Conservation (phyloP, 495 filamentous ascomycete genomes). For the Annulohypoxylon nitens region DNA sequence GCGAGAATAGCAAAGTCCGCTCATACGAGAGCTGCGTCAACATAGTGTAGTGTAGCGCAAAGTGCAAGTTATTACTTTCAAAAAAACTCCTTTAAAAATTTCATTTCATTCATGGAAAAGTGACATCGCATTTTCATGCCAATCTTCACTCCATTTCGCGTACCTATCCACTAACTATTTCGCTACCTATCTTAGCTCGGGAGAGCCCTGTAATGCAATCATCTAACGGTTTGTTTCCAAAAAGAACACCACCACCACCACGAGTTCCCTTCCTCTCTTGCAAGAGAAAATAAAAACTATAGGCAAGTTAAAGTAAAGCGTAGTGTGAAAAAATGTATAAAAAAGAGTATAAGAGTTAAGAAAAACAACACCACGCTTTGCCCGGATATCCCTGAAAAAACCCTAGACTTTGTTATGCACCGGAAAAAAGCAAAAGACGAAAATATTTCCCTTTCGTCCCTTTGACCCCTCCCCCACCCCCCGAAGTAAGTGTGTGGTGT, state of each 20-base stretch:
- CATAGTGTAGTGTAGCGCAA: neutral
- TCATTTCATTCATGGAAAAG: neutral
- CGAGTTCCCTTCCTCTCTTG: neutral
- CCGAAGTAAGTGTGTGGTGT: conserved; percentile 1
- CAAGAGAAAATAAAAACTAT: neutral
- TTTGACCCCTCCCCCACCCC: conserved; percentile 35
- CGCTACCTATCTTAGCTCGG: conserved; percentile 20
- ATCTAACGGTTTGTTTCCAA: conserved; percentile 25
- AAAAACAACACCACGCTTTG: conserved; percentile 41
- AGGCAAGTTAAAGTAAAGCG: neutral
- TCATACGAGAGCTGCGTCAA: conserved; percentile 1
- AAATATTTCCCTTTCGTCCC: conserved; percentile 42
- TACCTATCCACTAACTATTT: conserved; percentile 2
- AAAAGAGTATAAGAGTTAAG: neutral
- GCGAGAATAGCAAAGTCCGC: neutral
- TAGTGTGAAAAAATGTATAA: neutral
- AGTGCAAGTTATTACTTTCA: neutral
- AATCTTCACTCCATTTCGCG: conserved; percentile 13
- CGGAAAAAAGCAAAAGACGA: conserved; percentile 36
- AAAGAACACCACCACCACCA: neutral
- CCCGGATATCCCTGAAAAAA: conserved; percentile 48
- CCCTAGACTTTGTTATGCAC: conserved; percentile 34
- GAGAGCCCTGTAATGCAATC: conserved; percentile 35
- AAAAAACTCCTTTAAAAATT: conserved; percentile 5
- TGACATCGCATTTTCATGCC: conserved; percentile 2